phyloP scores from a whole-genome alignment of 495 filamentous ascomycete species.

The Penicillium angulare region DNA sequence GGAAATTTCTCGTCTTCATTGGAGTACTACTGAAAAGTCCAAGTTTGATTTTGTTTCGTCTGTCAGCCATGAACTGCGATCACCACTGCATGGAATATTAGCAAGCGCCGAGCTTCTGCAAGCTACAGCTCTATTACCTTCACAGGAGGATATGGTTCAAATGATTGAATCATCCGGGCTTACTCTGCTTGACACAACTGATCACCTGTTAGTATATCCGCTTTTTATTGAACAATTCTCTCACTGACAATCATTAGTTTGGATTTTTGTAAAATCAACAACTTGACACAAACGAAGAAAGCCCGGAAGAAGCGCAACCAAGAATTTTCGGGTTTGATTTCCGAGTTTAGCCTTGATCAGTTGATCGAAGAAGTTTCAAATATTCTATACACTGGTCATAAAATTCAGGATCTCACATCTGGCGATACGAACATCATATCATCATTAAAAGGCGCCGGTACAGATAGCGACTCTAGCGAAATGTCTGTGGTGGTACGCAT shows the following conservation, averaged over 20 bases:
- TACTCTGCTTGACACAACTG: conserved; percentile 67
- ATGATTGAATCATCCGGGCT: conserved; percentile 65
- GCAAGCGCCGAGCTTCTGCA: conserved; percentile 64
- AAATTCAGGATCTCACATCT: neutral
- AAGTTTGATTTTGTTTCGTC: conserved; percentile 72
- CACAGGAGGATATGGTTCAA: conserved; percentile 56
- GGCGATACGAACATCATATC: neutral
- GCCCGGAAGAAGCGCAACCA: neutral
- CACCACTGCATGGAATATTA: conserved; percentile 67
- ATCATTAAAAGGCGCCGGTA: neutral
- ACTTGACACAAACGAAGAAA: conserved; percentile 15
- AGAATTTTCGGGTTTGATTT: conserved; percentile 18
- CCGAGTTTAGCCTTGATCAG: conserved; percentile 44
- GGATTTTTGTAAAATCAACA: conserved; percentile 59
- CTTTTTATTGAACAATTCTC: neutral
- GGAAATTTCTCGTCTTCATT: conserved; percentile 55
- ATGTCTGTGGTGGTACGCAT: conserved; percentile 56
- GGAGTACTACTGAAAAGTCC: conserved; percentile 47
- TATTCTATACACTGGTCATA: conserved; percentile 52
- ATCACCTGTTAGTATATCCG: conserved; percentile 48
- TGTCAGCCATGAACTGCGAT: conserved; percentile 72
- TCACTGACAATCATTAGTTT: conserved; percentile 24
- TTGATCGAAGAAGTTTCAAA: conserved; percentile 61
- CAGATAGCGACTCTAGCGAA: neutral
- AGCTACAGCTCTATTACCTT: conserved; percentile 47